Evolutionary conservation across 1,284 basidiomycete genomes (phyloP).

Genomic region (Tremellales sp.): DNA sequence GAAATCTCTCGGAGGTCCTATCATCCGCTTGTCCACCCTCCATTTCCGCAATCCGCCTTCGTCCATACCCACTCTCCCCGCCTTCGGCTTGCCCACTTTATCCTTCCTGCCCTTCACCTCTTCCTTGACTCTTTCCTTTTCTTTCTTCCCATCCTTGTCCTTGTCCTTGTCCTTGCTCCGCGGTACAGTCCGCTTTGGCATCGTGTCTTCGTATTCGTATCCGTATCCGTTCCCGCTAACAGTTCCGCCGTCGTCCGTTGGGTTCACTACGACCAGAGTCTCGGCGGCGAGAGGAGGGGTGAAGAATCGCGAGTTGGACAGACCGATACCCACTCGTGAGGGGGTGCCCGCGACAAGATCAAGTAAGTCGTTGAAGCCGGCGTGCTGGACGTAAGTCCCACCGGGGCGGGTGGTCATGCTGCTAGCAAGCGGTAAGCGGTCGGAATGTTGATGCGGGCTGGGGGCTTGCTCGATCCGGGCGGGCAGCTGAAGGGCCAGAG

Average conservation of each 20-base stretch:
- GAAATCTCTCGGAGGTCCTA: conserved; percentile 76
- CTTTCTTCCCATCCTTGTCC: not conserved
- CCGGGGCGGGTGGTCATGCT: conserved; percentile 13
- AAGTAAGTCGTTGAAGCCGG: conserved; percentile 81
- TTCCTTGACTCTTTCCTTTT: not conserved
- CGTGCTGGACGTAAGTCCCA: conserved; percentile 26
- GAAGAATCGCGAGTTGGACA: conserved; percentile 58
- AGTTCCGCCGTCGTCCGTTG: not conserved
- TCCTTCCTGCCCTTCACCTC: conserved; percentile 5
- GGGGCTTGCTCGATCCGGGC: too few relatives aligned
- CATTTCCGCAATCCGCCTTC: conserved; percentile 52
- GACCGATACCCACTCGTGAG: conserved; percentile 54
- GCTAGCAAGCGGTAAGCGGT: too few relatives aligned
- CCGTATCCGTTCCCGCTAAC: not conserved
- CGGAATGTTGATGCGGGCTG: too few relatives aligned
- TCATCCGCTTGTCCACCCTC: conserved; percentile 77
- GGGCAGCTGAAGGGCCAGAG: too few relatives aligned
- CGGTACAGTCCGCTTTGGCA: not conserved
- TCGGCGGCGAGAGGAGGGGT: conserved; percentile 52
- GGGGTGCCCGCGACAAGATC: conserved; percentile 61
- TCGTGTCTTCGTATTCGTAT: conserved; percentile 6
- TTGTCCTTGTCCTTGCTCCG: not conserved
- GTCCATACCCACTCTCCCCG: conserved; percentile 1
- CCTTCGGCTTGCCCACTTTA: not conserved
- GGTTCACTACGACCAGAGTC: conserved; percentile 7